These are phyloP conservation scores for Citrus sp. DNA, from an alignment of 345 rosid genomes.

Conservation along the genomic window DNA sequence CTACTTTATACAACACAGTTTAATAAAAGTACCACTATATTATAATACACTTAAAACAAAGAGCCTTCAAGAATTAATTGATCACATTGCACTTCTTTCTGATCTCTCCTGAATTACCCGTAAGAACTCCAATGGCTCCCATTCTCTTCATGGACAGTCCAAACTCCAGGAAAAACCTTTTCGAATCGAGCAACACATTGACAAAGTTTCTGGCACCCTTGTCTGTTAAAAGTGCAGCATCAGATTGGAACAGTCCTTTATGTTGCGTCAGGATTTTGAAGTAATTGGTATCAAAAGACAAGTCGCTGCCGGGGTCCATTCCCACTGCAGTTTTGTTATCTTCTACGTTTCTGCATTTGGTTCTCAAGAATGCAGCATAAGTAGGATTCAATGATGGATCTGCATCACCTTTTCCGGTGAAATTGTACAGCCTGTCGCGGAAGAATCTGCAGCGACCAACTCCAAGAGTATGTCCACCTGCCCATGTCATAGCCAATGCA, in stretches of 20 bases:
- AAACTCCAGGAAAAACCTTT: constrained; percentile 21
- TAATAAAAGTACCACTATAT: not conserved
- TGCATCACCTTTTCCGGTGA: constrained; percentile 34
- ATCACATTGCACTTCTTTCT: constrained; percentile 26
- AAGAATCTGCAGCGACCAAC: constrained; percentile 31
- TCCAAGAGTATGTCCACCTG: constrained; percentile 40
- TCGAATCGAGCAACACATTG: not conserved
- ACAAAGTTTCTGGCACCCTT: constrained; percentile 3
- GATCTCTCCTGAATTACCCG: constrained; percentile 35
- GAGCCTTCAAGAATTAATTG: constrained; percentile 11
- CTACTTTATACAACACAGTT: not conserved
- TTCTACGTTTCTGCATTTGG: constrained; percentile 15
- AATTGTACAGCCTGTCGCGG: constrained; percentile 39
- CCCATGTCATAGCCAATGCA: not conserved
- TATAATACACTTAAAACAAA: not conserved
- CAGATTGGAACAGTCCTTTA: constrained; percentile 28
- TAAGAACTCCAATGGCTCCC: constrained; percentile 26
- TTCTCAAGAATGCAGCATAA: constrained; percentile 25
- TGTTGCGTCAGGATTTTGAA: constrained; percentile 20
- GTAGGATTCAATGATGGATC: constrained; percentile 31
- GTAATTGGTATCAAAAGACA: constrained; percentile 27
- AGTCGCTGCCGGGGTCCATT: constrained; percentile 18
- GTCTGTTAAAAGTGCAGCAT: constrained; percentile 30
- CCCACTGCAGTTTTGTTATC: constrained; percentile 10
- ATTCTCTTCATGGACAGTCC: constrained; percentile 33